Evolutionary conservation across 768 basidiomycete species (phyloP), one percentile per base, ranked within the genome.

Genomic region (Hericium coralloides): DNA sequence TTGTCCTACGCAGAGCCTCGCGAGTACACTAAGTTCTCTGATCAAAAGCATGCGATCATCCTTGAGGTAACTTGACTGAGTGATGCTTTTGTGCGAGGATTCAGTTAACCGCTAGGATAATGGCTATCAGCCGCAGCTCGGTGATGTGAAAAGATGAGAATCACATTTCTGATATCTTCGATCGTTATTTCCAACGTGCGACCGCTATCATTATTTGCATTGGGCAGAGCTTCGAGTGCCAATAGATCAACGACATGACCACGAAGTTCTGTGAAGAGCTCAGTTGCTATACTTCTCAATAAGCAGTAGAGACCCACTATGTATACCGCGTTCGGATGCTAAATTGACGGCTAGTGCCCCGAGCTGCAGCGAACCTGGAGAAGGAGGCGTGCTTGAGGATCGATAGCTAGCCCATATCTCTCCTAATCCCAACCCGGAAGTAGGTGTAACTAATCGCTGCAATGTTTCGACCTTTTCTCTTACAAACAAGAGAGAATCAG

Each of bases 371-470:
- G 18, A 47, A 53, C 51, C 14, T 26, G 14, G 25, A 31, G n/a
- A 48, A 45, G 20, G 63, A 62, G 12, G 43, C 39, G 22, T 14
- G 6, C 17, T 45, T 12, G 65, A 31, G 31, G 31, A 31, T 31
- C 31, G 76, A 55, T 84, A 68, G 6, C 66, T 68, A 12, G 76
- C 72, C 92, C 92, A 95, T 38, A 95, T 80, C 20, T 84, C 75
- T 18, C 79, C 71, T 67, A 94, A 72, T 22, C 86, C 88, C 23
- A 82, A 74, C 4, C 95, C 94, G n/a, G 81, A 78, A 7, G 82
- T 81, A 15, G 84, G 76, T 2, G 79, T 79, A 15, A 88, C 73
- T 3, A 73, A 65, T 4, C 75, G 68, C 38, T 76, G 72, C 3
- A 95, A 71, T 6, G 64, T 63, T 36, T 70, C 56, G 6, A 72